These are phyloP conservation scores for Populus alba DNA, from an alignment of 345 rosid species.

Conservation along the genomic window DNA sequence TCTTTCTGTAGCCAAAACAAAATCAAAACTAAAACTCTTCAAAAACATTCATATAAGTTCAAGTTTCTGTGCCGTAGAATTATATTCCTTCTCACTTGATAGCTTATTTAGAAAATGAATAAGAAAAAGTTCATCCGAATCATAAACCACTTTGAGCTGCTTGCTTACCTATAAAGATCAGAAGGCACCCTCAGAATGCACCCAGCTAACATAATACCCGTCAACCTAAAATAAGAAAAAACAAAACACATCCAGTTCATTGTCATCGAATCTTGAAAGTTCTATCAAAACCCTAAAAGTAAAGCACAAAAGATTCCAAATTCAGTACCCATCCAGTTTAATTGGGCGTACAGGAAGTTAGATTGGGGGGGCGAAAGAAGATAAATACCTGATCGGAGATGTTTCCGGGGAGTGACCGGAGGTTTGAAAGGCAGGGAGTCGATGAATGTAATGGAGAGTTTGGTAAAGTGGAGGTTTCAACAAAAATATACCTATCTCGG, in stretches of 20 bases:
- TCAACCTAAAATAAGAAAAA: constrained; percentile 21
- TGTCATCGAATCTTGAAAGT: too few species aligned
- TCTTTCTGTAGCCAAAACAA: neutral
- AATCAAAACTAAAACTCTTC: neutral
- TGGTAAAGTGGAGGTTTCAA: constrained; percentile 9
- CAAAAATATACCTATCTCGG: constrained; percentile 13
- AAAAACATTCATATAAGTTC: neutral
- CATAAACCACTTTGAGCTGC: neutral
- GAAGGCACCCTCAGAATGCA: constrained; percentile 21
- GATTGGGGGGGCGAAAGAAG: neutral
- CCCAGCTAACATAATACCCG: constrained; percentile 47
- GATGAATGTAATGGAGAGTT: neutral
- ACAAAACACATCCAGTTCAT: neutral
- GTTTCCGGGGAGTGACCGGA: neutral
- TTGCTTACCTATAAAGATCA: constrained; percentile 30
- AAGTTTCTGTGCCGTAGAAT: neutral
- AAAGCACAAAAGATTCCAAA: neutral
- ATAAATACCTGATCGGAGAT: constrained; percentile 29
- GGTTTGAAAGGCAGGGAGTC: neutral
- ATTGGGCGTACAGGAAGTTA: neutral
- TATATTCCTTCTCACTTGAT: neutral
- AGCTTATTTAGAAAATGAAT: neutral
- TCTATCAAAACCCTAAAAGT: neutral
- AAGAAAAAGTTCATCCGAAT: neutral
- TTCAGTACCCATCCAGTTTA: neutral